phyloP scores from a whole-genome alignment of 345 rosid species.

The Eucalyptus microcorys region DNA sequence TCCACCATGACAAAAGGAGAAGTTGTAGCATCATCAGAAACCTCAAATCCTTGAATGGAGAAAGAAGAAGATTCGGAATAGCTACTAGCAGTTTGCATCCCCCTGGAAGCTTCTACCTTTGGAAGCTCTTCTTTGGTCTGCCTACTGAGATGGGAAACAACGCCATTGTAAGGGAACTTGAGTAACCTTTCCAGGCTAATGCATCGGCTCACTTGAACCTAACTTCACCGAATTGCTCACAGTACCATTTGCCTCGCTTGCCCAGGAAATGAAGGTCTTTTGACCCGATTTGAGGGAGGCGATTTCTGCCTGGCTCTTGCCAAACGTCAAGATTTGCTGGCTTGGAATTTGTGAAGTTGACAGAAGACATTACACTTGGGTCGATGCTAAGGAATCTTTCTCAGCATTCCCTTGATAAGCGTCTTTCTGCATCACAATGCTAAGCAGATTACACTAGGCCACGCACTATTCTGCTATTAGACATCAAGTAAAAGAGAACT shows the following conservation, averaged over 20 bases:
- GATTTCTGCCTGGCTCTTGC: slow-evolving; percentile 60
- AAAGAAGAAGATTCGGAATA: slow-evolving; percentile 66
- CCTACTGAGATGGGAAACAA: slow-evolving; percentile 1
- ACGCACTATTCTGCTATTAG: not conserved
- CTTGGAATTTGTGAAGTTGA: not conserved
- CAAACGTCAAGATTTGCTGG: not conserved
- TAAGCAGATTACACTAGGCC: not conserved
- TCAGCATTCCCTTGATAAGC: slow-evolving; percentile 84
- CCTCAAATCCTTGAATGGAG: slow-evolving; percentile 70
- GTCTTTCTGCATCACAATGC: slow-evolving; percentile 43
- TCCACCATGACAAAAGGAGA: slow-evolving; percentile 43
- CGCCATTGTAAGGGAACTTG: slow-evolving; percentile 11
- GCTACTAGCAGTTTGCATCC: slow-evolving; percentile 57
- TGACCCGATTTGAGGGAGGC: slow-evolving; percentile 43
- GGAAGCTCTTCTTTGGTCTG: slow-evolving; percentile 22
- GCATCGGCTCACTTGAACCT: too few relatives aligned
- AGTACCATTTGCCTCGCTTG: too few relatives aligned
- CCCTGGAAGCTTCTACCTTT: slow-evolving; percentile 31
- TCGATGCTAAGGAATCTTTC: not conserved
- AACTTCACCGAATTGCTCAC: too few relatives aligned
- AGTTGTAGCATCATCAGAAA: slow-evolving; percentile 65
- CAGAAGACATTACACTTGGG: too few relatives aligned
- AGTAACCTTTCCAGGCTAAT: too few relatives aligned
- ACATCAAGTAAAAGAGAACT: not conserved
- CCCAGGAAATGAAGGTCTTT: slow-evolving; percentile 14